Base-by-base conservation (phyloP, 2,329 filamentous ascomycete genomes). In the Thielaviopsis punctulata region DNA sequence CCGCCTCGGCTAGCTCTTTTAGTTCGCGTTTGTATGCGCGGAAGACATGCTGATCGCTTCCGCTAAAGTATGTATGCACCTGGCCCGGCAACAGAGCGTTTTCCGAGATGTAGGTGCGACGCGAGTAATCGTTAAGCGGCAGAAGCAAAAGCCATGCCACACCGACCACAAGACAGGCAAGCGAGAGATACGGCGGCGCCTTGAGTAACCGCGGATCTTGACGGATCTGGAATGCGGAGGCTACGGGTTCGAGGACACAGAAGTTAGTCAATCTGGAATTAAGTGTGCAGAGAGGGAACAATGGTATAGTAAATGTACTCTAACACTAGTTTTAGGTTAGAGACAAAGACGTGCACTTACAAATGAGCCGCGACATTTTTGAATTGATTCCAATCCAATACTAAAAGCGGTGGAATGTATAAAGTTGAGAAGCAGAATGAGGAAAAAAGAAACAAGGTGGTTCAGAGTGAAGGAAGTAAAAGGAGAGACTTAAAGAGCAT, bases 61-160 rank as follows among this genome's bases (percentile, higher is more conserved):
- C 92, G 6, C 86, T 82, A 63, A 98, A 98, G 67, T 98, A 98
- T 1, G 92, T 95, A 68, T 96, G 90, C 8, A 96, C 92, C 66
- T 98, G 92, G 2, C 89, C 92, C 0, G 92, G 92, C 13, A 98
- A 72, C 30, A 98, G 79, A 10, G 92, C 92, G 65, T 98, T 98
- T 66, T 98, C 92, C 44, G 90, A 96, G 54, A 98, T 92, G 66
- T 98, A 98, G 1, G 90, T 98, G 55, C 78, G 76, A 58, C 92
- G 80, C 49, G 88, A 95, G 69, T 96, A 95, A 58, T 89, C 78
- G 66, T 96, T 77, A 51, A 96, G 74, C 2, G 92, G 92, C 1
- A 98, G 77, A 27, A 96, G 73, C 21, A 95, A 77, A 13, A 98
- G 79, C 86, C 90, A 98, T 59, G 79, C 77, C 52, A 95, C 77